Evolutionary conservation across 2,329 filamentous ascomycete genomes (phyloP).

Genomic region (Pseudocercospora musae): DNA sequence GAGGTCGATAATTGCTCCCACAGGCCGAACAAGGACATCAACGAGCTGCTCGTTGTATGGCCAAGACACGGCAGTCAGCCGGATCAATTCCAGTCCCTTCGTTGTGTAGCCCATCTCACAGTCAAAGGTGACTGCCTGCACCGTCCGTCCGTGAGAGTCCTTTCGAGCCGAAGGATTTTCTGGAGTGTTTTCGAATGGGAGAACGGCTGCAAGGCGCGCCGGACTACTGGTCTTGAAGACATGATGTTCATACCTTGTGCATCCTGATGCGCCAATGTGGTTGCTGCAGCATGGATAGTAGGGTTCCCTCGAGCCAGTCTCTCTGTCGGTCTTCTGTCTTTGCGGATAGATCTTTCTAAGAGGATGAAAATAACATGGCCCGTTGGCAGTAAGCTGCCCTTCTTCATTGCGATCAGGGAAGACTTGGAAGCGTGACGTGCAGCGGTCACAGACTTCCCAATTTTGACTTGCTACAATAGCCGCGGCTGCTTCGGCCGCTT

Average conservation of each 20-base stretch:
- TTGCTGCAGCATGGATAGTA: constrained; percentile 78
- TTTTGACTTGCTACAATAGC: constrained; percentile 66
- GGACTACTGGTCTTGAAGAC: constrained; percentile 81
- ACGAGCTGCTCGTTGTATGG: constrained; percentile 70
- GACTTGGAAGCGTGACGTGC: constrained; percentile 80
- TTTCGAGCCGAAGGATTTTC: constrained; percentile 53
- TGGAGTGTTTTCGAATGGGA: constrained; percentile 80
- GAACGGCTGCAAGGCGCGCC: constrained; percentile 70
- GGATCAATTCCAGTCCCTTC: constrained; percentile 80
- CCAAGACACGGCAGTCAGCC: constrained; percentile 86
- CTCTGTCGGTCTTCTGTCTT: constrained; percentile 54
- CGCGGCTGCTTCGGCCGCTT: constrained; percentile 63
- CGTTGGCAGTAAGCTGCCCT: constrained; percentile 75
- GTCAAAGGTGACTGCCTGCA: constrained; percentile 76
- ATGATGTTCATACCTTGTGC: constrained; percentile 67
- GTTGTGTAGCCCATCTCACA: constrained; percentile 98
- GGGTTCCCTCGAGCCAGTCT: constrained; percentile 54
- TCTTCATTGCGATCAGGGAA: constrained; percentile 78
- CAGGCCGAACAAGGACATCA: constrained; percentile 79
- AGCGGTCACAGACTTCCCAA: constrained; percentile 88
- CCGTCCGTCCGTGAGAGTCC: constrained; percentile 32
- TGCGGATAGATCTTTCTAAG: constrained; percentile 63
- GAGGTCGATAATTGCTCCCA: constrained; percentile 81
- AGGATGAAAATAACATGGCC: constrained; percentile 76
- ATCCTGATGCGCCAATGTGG: constrained; percentile 72